Evolutionary conservation across 805 yeast species (phyloP).

Genomic region (Saccharomyces eubayanus): DNA sequence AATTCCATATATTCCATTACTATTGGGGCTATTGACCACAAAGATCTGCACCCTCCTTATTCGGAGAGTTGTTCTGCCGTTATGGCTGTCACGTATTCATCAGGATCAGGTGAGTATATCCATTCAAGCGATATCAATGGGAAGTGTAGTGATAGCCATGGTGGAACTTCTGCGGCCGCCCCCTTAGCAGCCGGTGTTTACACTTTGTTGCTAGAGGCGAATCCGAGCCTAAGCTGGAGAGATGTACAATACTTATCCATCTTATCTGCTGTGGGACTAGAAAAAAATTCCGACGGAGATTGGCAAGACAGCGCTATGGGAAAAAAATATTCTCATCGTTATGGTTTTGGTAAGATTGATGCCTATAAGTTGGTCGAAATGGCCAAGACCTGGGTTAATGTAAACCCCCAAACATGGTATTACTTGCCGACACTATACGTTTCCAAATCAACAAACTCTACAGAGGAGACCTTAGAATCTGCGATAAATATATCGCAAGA

Average conservation of each 20-base stretch:
- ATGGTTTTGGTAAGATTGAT: conserved; percentile 89
- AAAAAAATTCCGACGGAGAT: conserved; percentile 54
- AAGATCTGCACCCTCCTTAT: conserved; percentile 80
- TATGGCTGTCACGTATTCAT: conserved; percentile 84
- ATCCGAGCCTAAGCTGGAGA: conserved; percentile 90
- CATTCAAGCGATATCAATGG: conserved; percentile 76
- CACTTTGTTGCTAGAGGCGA: conserved; percentile 69
- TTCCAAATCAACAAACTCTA: conserved; percentile 17
- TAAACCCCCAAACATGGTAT: conserved; percentile 88
- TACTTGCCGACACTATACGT: conserved; percentile 41
- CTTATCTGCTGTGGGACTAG: conserved; percentile 41
- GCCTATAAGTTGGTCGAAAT: conserved; percentile 63
- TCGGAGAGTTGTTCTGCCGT: conserved; percentile 94
- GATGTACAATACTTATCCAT: conserved; percentile 84
- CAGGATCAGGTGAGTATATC: conserved; percentile 84
- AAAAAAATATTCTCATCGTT: conserved; percentile 68
- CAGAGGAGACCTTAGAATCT: conserved; percentile 28
- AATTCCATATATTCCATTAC: conserved; percentile 92
- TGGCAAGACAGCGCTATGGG: conserved; percentile 70
- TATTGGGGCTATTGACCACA: conserved; percentile 85
- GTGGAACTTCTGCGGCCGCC: conserved; percentile 98
- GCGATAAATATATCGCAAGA: conserved; percentile 40
- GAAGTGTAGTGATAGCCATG: conserved; percentile 66
- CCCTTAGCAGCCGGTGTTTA: conserved; percentile 97
- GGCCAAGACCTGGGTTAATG: conserved; percentile 70